Evolutionary conservation across 768 basidiomycete genomes (phyloP).

Genomic region (Mrakia hoshinonis): DNA sequence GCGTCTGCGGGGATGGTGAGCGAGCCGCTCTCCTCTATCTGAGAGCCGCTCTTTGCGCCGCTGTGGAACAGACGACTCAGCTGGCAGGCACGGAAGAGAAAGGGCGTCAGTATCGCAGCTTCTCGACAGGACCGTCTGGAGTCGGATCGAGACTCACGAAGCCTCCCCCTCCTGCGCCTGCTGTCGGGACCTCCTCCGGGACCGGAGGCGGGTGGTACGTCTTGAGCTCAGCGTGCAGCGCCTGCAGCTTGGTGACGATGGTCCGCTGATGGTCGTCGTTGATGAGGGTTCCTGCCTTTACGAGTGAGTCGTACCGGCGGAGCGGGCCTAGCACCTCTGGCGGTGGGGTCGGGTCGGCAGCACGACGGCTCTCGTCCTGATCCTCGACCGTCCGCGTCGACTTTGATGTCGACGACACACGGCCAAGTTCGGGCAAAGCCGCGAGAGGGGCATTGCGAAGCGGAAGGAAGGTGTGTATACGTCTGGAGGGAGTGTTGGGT

Average conservation of each 20-base stretch:
- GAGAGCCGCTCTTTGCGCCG: constrained; percentile 21
- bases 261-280: constrained; percentile 75
- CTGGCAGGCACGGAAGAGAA: constrained; percentile 19
- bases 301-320: constrained; percentile 47
- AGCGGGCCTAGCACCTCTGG: constrained; percentile 29
- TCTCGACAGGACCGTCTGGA: constrained; percentile 12
- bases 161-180: constrained; percentile 32
- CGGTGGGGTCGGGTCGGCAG: too few relatives aligned
- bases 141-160: constrained; percentile 31
- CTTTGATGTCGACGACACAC: too few relatives aligned
- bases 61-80: constrained; percentile 38
- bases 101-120: constrained; percentile 32
- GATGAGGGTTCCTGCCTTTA: constrained; percentile 51
- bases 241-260: constrained; percentile 74
- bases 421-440: too few relatives aligned
- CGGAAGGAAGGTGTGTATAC: too few relatives aligned
- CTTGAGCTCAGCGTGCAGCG: constrained; percentile 62
- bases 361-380: too few relatives aligned
- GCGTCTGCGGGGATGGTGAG: constrained; percentile 47
- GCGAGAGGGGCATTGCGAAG: too few relatives aligned
- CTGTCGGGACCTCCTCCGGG: constrained; percentile 41
- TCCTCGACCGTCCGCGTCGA: too few relatives aligned
- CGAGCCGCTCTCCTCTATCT: constrained; percentile 4
- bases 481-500: too few relatives aligned
- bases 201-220: constrained; percentile 63